Conservation (phyloP, 306 rosid species). For the Styphnolobium japonicum region DNA sequence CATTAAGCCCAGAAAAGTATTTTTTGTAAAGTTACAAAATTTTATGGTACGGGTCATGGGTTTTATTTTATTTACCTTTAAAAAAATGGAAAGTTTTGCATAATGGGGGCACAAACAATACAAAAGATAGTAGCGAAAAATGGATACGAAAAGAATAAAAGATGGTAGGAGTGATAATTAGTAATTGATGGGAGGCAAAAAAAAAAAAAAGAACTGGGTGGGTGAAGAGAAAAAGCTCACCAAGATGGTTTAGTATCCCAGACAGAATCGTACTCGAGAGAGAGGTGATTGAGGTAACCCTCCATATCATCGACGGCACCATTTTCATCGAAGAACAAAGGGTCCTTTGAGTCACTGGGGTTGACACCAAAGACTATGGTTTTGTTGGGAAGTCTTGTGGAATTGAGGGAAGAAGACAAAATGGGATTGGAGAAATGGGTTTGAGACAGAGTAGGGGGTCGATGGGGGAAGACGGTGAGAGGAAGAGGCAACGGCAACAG, state of each 20-base stretch:
- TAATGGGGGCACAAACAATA: not conserved
- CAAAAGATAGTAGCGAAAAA: not conserved
- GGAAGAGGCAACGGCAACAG: constrained; percentile 26
- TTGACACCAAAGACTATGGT: constrained; percentile 31
- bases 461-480: not conserved
- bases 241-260: constrained; percentile 98
- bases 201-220: constrained; percentile 37
- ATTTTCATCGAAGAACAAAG: constrained; percentile 65
- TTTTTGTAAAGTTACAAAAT: too few relatives aligned
- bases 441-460: constrained; percentile 6
- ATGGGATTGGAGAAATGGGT: constrained; percentile 29
- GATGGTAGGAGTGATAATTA: not conserved
- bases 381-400: constrained; percentile 3
- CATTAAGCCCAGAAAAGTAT: too few relatives aligned
- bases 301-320: constrained; percentile 80
- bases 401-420: constrained; percentile 24
- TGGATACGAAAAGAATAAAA: too few relatives aligned
- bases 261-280: constrained; percentile 90
- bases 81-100: not conserved
- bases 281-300: constrained; percentile 72
- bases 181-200: not conserved
- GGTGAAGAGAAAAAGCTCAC: constrained; percentile 41
- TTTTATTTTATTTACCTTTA: not conserved
- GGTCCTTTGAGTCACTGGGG: constrained; percentile 37
- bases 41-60: not conserved